Base-by-base conservation (phyloP, 345 rosid genomes). In the Pseudoturritis turrita region DNA sequence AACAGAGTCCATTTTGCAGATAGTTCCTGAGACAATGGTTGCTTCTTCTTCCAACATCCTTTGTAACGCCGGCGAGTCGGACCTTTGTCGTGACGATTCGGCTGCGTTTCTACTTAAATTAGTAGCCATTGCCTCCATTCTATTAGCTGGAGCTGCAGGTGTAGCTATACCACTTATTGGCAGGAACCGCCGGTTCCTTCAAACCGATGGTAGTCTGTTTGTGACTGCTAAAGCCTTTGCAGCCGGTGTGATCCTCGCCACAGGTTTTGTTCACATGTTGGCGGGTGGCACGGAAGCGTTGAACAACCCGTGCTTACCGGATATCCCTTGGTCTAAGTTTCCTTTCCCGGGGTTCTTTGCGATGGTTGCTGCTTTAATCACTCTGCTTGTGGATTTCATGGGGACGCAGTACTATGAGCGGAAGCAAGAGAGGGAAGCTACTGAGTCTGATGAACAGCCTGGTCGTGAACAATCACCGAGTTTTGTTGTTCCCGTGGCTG, bases 231-330 rank as follows among this genome's bases (percentile, higher is more conserved):
- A 94, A 82, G 92, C 98, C 18, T 94, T 94, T 57, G 96, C 96
- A 0, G 98, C 96, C 0, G 97, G 98, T 10, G 97, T 94, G 19
- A 94, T 94, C 46, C 80, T 94, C 0, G 97, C 98, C 11, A 94
- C 98, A 0, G 98, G 96, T 1, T 94, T 94, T 57, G 98, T 94
- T 62, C 98, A 94, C 62, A 94, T 91, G 96, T 68, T 94, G 5
- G 55, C 89, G 0, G 91, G 77, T 8, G 98, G 96, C 11, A 44
- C 88, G 0, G 72, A 72, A 5, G 95, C 96, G 0, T 79, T 94
- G 10, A 55, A 69, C 0, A 82, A 89, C 62, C 85, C 95, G 0
- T 94, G 97, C 70, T 75, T 91, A 43, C 89, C 96, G 13, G 70
- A 83, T 3, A 78, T 31, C 19, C 94, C 92, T 0, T 91, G 98